Evolutionary conservation across 371 early-diverging fungal genomes (phyloP).

Genomic region (Lichtheimia ornata): DNA sequence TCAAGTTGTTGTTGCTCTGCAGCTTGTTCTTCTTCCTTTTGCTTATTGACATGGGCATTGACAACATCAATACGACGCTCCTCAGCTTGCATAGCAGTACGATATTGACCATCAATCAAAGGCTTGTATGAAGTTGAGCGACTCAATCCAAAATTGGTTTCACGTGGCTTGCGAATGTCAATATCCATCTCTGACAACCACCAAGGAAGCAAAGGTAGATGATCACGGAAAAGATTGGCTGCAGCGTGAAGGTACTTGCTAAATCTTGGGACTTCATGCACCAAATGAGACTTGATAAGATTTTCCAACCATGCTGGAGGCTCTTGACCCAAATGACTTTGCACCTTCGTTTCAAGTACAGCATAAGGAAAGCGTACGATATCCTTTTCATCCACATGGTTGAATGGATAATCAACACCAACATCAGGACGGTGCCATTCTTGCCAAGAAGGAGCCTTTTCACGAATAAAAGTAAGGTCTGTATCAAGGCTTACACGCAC

Average conservation of each 20-base stretch:
- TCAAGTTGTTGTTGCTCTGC: not conserved
- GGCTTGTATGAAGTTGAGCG: slow-evolving; percentile 51
- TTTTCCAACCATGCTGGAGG: slow-evolving; percentile 94
- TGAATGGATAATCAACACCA: slow-evolving; percentile 88
- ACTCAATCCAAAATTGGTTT: slow-evolving; percentile 53
- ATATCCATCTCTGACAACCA: slow-evolving; percentile 96
- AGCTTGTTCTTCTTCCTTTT: too few relatives aligned
- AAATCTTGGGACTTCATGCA: slow-evolving; percentile 97
- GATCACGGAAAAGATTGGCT: slow-evolving; percentile 83
- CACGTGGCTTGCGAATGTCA: slow-evolving; percentile 80
- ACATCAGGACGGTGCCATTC: slow-evolving; percentile 94
- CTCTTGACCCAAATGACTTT: slow-evolving; percentile 80
- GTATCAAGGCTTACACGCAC: slow-evolving; percentile 97
- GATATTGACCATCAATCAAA: slow-evolving; percentile 46
- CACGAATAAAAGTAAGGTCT: slow-evolving; percentile 96
- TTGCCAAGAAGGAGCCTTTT: slow-evolving; percentile 78
- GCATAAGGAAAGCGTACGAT: slow-evolving; percentile 96
- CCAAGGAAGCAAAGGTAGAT: slow-evolving; percentile 93
- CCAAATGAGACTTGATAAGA: slow-evolving; percentile 85
- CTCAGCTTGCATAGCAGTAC: slow-evolving; percentile 42
- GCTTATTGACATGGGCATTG: too few relatives aligned
- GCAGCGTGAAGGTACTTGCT: slow-evolving; percentile 98
- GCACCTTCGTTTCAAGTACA: slow-evolving; percentile 96
- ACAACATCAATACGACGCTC: slow-evolving; percentile 28
- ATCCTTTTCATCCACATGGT: slow-evolving; percentile 76